Conservation (phyloP, 2,329 filamentous ascomycete species). For the Cephalotrichum gorgonifer region DNA sequence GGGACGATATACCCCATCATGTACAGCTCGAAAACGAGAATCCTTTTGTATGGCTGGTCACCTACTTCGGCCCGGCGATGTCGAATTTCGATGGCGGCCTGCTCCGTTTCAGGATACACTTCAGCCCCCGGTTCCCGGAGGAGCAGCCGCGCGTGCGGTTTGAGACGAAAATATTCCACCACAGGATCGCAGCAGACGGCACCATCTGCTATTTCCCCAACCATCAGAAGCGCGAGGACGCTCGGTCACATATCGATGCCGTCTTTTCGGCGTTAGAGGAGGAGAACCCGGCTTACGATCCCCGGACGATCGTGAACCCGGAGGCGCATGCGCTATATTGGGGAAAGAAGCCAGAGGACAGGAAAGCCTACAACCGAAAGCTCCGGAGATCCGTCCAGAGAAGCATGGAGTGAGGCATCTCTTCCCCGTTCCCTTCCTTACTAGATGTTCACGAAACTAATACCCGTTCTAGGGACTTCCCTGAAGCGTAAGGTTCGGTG, state of each 20-base stretch:
- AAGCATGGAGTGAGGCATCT: slow-evolving; percentile 47
- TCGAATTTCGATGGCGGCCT: slow-evolving; percentile 88
- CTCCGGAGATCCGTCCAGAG: slow-evolving; percentile 68
- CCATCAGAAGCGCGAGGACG: slow-evolving; percentile 55
- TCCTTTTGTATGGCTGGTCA: slow-evolving; percentile 80
- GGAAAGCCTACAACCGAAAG: slow-evolving; percentile 74
- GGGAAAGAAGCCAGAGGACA: slow-evolving; percentile 61
- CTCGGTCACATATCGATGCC: slow-evolving; percentile 72
- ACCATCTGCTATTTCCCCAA: slow-evolving; percentile 72
- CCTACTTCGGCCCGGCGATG: slow-evolving; percentile 86
- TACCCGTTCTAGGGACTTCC: slow-evolving; percentile 2
- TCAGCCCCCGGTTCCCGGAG: slow-evolving; percentile 78
- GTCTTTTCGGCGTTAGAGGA: slow-evolving; percentile 80
- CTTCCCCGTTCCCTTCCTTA: not conserved
- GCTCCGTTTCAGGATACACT: slow-evolving; percentile 67
- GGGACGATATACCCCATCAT: slow-evolving; percentile 60
- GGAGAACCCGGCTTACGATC: slow-evolving; percentile 79
- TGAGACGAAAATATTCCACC: slow-evolving; percentile 76
- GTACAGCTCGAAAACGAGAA: slow-evolving; percentile 70
- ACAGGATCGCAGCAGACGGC: slow-evolving; percentile 71
- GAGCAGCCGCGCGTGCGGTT: slow-evolving; percentile 80
- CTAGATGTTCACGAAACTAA: not conserved
- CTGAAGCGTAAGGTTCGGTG: not conserved
- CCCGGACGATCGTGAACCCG: slow-evolving; percentile 73
- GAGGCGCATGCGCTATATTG: slow-evolving; percentile 83